Percentiles rank a stretch among this genome's conserved stretches.
phyloP scores from a whole-genome alignment of 257 asterid genomes.

The Nicotiana noctiflora region DNA sequence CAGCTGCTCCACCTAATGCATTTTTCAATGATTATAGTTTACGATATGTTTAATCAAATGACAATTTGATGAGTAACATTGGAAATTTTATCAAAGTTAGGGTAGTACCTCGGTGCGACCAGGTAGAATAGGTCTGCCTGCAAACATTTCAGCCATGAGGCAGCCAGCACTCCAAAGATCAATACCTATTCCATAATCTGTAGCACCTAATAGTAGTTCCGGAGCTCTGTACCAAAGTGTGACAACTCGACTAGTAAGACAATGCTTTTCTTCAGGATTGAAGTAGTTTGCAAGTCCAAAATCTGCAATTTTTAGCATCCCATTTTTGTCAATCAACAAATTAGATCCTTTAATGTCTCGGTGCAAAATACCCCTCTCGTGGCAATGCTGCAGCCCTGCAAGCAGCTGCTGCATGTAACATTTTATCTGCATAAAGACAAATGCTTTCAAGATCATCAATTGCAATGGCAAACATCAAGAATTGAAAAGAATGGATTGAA shows the following conservation, averaged over 20 bases:
- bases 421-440: constrained; percentile 38
- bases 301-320: constrained; percentile 74
- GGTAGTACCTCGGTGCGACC: constrained; percentile 70
- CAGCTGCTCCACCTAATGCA: constrained; percentile 64
- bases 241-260: constrained; percentile 70
- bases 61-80: not conserved
- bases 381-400: constrained; percentile 75
- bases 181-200: constrained; percentile 65
- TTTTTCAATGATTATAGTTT: not conserved
- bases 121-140: constrained; percentile 69
- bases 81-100: not conserved
- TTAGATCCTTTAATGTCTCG: constrained; percentile 83
- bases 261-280: constrained; percentile 39
- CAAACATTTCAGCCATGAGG: constrained; percentile 85
- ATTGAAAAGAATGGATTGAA: not conserved
- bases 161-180: constrained; percentile 95
- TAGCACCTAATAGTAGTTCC: constrained; percentile 69
- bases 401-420: constrained; percentile 72
- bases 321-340: constrained; percentile 56
- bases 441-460: not conserved
- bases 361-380: constrained; percentile 67
- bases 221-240: constrained; percentile 91
- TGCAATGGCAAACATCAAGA: not conserved
- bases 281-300: constrained; percentile 65
- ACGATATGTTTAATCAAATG: not conserved